These are phyloP conservation scores for Metarhizium guizhouense DNA, from an alignment of 2,329 filamentous ascomycete genomes.

Conservation along the genomic window DNA sequence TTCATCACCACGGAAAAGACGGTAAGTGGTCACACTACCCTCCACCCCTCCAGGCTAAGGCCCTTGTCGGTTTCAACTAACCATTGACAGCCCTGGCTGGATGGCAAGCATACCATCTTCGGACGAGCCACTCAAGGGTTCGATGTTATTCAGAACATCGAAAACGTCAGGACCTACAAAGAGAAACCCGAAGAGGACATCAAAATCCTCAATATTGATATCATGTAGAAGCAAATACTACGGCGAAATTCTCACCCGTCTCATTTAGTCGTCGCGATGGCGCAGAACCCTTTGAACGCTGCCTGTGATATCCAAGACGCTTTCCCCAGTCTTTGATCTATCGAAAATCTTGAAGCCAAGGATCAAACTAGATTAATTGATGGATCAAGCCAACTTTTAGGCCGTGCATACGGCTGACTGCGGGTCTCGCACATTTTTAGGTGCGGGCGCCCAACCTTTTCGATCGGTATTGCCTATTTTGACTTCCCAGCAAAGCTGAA, in stretches of 20 bases:
- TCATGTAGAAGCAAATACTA: slow-evolving; percentile 29
- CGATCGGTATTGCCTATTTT: slow-evolving; percentile 3
- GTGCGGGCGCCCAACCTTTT: background rate
- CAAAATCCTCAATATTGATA: slow-evolving; percentile 85
- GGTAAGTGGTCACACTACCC: slow-evolving; percentile 36
- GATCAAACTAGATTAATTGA: background rate
- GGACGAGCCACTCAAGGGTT: slow-evolving; percentile 82
- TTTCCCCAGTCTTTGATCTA: background rate
- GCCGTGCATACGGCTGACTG: slow-evolving; percentile 2
- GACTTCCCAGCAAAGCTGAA: background rate
- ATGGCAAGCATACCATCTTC: slow-evolving; percentile 94
- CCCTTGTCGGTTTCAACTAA: slow-evolving; percentile 6
- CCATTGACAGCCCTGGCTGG: slow-evolving; percentile 65
- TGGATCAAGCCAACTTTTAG: background rate
- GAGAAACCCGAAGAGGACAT: slow-evolving; percentile 97
- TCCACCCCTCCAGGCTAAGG: background rate
- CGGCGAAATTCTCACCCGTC: background rate
- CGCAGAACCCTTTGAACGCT: background rate
- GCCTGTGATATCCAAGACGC: background rate
- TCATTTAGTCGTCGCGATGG: background rate
- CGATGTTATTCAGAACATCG: slow-evolving; percentile 93
- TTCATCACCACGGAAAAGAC: slow-evolving; percentile 98
- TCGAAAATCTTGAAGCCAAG: background rate
- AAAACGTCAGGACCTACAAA: slow-evolving; percentile 76
- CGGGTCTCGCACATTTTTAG: background rate